Percentiles rank a stretch among this genome's conserved stretches.
phyloP scores from a whole-genome alignment of 2,329 filamentous ascomycete species.

The Fusarium veterinarium region DNA sequence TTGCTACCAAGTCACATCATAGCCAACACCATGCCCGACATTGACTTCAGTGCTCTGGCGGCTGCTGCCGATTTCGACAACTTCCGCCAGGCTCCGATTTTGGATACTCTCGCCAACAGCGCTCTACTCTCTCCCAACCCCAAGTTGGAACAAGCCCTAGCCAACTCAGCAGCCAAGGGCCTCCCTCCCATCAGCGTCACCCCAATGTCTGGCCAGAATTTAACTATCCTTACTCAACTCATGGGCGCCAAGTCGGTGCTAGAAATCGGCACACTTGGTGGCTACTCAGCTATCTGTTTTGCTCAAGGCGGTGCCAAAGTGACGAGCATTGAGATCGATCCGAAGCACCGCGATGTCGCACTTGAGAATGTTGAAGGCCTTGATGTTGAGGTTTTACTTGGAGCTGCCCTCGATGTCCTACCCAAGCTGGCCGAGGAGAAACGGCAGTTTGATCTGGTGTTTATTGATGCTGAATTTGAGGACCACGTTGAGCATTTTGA shows the following conservation, averaged over 20 bases:
- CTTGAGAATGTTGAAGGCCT: constrained; percentile 56
- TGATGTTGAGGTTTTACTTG: constrained; percentile 57
- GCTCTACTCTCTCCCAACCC: background rate
- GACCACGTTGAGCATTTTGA: constrained; percentile 63
- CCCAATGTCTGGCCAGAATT: constrained; percentile 51
- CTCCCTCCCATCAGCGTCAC: constrained; percentile 54
- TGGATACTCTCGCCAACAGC: background rate
- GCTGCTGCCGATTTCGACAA: background rate
- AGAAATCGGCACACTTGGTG: constrained; percentile 67
- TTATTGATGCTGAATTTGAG: constrained; percentile 64
- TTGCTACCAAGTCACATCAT: background rate
- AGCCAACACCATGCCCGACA: background rate
- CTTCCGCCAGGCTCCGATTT: background rate
- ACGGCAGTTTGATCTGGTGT: constrained; percentile 60
- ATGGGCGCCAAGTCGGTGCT: constrained; percentile 55
- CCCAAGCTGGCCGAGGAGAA: constrained; percentile 55
- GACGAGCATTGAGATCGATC: constrained; percentile 63
- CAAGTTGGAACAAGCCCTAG: constrained; percentile 39
- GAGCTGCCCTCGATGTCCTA: constrained; percentile 55
- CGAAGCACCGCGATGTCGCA: constrained; percentile 59
- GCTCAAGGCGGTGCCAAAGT: constrained; percentile 51
- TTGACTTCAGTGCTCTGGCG: background rate
- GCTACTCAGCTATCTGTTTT: constrained; percentile 65
- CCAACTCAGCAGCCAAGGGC: constrained; percentile 48
- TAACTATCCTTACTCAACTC: constrained; percentile 53